These are phyloP conservation scores for Torulaspora pretoriensis DNA, from an alignment of 1,139 yeast species.

Conservation along the genomic window DNA sequence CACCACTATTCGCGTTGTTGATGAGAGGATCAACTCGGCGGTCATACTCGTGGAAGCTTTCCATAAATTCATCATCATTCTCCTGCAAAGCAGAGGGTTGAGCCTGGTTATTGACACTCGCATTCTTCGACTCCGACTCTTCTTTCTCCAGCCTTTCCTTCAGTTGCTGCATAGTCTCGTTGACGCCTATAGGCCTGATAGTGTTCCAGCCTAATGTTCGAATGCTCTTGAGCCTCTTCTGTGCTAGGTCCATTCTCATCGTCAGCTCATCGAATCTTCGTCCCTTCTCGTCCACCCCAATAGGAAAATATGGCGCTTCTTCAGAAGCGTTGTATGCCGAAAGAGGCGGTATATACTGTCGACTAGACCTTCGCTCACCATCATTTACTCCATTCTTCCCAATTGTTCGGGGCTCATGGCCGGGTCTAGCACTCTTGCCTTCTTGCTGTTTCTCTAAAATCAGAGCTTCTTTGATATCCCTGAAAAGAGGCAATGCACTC, in stretches of 20 bases:
- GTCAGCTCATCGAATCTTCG: slow-evolving; percentile 16
- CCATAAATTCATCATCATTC: slow-evolving; percentile 9
- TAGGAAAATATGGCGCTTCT: slow-evolving; percentile 16
- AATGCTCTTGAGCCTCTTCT: slow-evolving; percentile 15
- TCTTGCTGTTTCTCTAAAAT: slow-evolving; percentile 11
- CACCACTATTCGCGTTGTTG: neutral
- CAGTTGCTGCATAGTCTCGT: slow-evolving; percentile 22
- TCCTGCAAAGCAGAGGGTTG: slow-evolving; percentile 14
- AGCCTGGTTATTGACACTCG: neutral
- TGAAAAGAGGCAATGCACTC: slow-evolving; percentile 15
- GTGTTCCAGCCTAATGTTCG: slow-evolving; percentile 25
- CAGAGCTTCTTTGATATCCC: slow-evolving; percentile 18
- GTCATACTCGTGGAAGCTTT: slow-evolving; percentile 5
- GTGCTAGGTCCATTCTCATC: slow-evolving; percentile 16
- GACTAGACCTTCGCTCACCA: neutral
- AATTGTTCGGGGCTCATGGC: neutral
- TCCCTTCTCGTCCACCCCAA: neutral
- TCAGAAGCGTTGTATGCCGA: slow-evolving; percentile 18
- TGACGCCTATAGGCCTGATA: slow-evolving; percentile 31
- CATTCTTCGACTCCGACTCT: neutral
- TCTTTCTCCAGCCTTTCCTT: slow-evolving; percentile 12
- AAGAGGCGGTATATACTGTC: slow-evolving; percentile 13
- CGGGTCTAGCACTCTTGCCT: slow-evolving; percentile 4
- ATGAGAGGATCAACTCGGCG: slow-evolving; percentile 2
- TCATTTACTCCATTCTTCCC: neutral